These are phyloP conservation scores for Senecio squalidus DNA, from an alignment of 140 eudicot species.

Conservation along the genomic window DNA sequence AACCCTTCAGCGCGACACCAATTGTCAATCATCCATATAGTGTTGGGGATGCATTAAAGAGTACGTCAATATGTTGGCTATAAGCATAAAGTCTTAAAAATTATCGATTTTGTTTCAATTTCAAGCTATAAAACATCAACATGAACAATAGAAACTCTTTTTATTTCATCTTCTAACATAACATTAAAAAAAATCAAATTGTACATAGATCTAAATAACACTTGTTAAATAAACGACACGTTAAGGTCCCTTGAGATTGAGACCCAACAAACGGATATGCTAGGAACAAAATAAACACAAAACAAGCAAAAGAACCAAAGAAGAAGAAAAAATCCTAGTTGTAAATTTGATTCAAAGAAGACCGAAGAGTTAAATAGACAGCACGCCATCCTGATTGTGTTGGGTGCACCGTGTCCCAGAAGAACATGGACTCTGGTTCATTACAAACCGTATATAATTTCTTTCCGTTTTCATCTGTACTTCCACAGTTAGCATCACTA, in stretches of 20 bases:
- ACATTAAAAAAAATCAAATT: background rate
- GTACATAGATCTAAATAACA: conserved; percentile 15
- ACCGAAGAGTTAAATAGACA: conserved; percentile 32
- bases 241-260: conserved; percentile 5
- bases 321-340: conserved; percentile 1
- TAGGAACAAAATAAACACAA: background rate
- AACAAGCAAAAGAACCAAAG: background rate
- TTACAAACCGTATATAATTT: conserved; percentile 61
- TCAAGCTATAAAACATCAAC: too few species aligned
- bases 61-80: too few species aligned
- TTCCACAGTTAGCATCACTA: conserved; percentile 40
- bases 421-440: conserved; percentile 60
- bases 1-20: too few species aligned
- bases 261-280: conserved; percentile 1
- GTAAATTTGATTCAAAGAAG: conserved; percentile 44
- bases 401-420: conserved; percentile 88
- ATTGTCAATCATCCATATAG: too few species aligned
- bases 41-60: too few species aligned
- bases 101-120: too few species aligned
- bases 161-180: conserved; percentile 20
- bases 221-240: conserved; percentile 1
- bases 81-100: too few species aligned
- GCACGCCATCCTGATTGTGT: conserved; percentile 90
- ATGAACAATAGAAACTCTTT: too few species aligned
- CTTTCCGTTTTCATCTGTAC: conserved; percentile 48